Conservation (phyloP, 129 eudicot genomes). For the Oenanthe sinensis region DNA sequence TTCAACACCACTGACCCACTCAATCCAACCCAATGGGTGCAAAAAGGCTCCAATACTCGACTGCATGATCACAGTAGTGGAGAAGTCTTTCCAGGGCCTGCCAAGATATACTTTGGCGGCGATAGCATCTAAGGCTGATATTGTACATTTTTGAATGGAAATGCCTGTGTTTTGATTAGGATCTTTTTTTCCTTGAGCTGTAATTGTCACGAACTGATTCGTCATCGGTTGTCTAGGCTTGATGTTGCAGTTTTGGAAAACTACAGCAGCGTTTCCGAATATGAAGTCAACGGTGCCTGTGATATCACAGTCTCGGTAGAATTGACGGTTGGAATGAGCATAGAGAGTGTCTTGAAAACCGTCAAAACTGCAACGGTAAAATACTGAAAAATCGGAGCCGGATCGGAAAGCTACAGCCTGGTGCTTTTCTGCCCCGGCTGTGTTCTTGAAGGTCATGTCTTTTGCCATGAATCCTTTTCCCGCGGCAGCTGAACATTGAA, state of each 20-base stretch:
- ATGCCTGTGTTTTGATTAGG: slow-evolving; percentile 8
- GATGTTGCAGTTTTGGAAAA: slow-evolving; percentile 27
- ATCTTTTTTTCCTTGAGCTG: slow-evolving; percentile 9
- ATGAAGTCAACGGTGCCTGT: slow-evolving; percentile 38
- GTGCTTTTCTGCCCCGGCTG: slow-evolving; percentile 19
- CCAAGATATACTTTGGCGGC: background rate
- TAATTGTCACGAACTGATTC: slow-evolving; percentile 8
- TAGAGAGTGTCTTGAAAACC: slow-evolving; percentile 39
- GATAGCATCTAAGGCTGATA: background rate
- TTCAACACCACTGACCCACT: slow-evolving; percentile 51
- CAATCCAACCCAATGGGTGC: slow-evolving; percentile 53
- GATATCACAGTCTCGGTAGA: slow-evolving; percentile 28
- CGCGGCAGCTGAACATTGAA: slow-evolving; percentile 12
- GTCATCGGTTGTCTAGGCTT: slow-evolving; percentile 17
- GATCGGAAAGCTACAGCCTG: slow-evolving; percentile 37
- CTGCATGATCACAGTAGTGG: slow-evolving; percentile 65
- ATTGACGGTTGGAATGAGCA: slow-evolving; percentile 32
- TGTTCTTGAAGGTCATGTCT: slow-evolving; percentile 25
- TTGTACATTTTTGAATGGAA: background rate
- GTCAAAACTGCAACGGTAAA: slow-evolving; percentile 25
- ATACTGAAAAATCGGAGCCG: slow-evolving; percentile 24
- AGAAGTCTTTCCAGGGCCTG: slow-evolving; percentile 52
- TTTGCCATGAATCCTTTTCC: slow-evolving; percentile 29
- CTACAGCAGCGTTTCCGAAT: slow-evolving; percentile 32
- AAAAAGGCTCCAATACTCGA: slow-evolving; percentile 43